Evolutionary conservation across 495 filamentous ascomycete genomes (phyloP).

Genomic region (Daldinia caldariorum): DNA sequence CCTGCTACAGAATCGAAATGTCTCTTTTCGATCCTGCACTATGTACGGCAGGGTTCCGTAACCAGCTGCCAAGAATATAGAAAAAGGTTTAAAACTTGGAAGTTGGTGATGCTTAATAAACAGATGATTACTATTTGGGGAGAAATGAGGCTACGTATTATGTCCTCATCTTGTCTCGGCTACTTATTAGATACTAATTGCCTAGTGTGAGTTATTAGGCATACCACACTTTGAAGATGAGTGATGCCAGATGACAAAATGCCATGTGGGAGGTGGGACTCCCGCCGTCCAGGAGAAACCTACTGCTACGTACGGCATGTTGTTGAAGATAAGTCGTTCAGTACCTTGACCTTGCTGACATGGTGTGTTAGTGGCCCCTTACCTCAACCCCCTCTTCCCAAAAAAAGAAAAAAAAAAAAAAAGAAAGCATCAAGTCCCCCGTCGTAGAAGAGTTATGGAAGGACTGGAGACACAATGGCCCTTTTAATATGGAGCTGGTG

Average conservation of each 20-base stretch:
- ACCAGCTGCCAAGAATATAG: slow-evolving; percentile 32
- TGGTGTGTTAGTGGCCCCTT: slow-evolving; percentile 10
- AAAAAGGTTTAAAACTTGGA: slow-evolving; percentile 28
- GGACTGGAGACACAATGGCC: slow-evolving; percentile 41
- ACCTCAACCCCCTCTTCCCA: slow-evolving; percentile 11
- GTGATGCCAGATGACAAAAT: slow-evolving; percentile 27
- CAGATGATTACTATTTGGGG: neutral
- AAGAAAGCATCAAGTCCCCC: slow-evolving; percentile 26
- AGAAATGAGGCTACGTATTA: slow-evolving; percentile 13
- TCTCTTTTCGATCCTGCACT: slow-evolving; percentile 29
- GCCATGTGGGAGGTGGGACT: slow-evolving; percentile 45
- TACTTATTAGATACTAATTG: neutral
- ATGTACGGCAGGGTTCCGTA: slow-evolving; percentile 37
- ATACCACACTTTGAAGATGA: slow-evolving; percentile 4
- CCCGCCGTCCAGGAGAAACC: slow-evolving; percentile 27
- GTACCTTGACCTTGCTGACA: slow-evolving; percentile 17
- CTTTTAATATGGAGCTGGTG: slow-evolving; percentile 44
- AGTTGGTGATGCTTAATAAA: slow-evolving; percentile 5
- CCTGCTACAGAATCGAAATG: slow-evolving; percentile 25
- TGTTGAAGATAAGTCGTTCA: slow-evolving; percentile 31
- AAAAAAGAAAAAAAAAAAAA: neutral
- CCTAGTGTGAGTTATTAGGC: slow-evolving; percentile 1
- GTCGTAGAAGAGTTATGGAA: slow-evolving; percentile 46
- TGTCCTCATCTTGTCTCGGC: neutral
- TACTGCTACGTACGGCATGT: slow-evolving; percentile 23